Evolutionary conservation across 2,329 filamentous ascomycete species (phyloP), one percentile per base, ranked within the genome.

Genomic region (Botrytis tulipae): DNA sequence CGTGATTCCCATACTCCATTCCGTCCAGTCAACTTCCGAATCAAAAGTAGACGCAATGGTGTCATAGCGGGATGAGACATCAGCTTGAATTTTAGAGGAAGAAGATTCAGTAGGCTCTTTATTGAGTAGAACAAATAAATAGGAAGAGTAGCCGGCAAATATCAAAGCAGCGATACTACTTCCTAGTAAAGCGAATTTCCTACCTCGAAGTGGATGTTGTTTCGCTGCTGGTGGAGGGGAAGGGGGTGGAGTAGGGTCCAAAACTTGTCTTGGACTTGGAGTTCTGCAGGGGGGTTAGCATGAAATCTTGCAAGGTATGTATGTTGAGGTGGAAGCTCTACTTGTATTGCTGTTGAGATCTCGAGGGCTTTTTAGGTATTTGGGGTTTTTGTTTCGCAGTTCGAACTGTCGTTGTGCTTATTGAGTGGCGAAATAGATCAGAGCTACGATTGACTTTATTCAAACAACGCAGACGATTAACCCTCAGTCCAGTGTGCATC

Each of bases 1-100:
- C 9, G 83, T 85, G 76, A 91, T 85, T 66, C 89, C 88, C 83
- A 87, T 87, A 76, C 87, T 83, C 80, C 83, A 84, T 80, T 91
- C 89, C 6, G 86, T 86, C 77, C 84, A 82, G 79, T 90, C 84
- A 54, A 91, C 87, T 74, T 86, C 85, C 73, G 83, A 82, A 81
- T 91, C 89, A 79, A 91, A 91, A 59, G 85, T 84, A 42, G 83
- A 82, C 29, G 89, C 89, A 37, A 81, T 82, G 5, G 65, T 76
- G 62, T 81, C 75, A 74, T 82, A 82, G 20, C 78, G 76, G 2
- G 71, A 54, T 1, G 80, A 82, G 32, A 81, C 79, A 73, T 81
- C 80, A 29, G 72, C 60, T 70, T 81, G 80, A 0, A 71, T 62
- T 2, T 75, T 40, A 4, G 75, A 72, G 16, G 74, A 37, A 61